phyloP scores from a whole-genome alignment of 257 asterid species.

The Plectranthus barbatus region DNA sequence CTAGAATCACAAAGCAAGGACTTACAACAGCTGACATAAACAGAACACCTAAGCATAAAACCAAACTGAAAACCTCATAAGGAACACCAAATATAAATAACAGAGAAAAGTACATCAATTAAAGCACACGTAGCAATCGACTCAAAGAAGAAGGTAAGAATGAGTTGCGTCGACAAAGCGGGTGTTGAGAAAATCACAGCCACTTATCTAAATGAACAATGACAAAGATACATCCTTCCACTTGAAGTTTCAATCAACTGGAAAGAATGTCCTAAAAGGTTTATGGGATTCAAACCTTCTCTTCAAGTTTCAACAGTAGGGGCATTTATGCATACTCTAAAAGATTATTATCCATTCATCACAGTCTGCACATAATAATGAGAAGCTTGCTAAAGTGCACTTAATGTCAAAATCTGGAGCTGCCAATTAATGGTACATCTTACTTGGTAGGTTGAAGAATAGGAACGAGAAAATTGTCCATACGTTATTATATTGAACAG shows the following conservation, averaged over 20 bases:
- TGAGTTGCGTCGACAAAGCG: neutral
- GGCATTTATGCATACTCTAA: neutral
- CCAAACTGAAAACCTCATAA: neutral
- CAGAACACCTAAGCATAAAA: neutral
- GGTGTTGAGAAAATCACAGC: neutral
- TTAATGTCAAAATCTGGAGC: neutral
- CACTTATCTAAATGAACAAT: neutral
- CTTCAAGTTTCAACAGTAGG: neutral
- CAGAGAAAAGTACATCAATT: neutral
- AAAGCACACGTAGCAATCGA: neutral
- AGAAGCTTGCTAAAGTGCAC: neutral
- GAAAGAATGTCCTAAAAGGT: neutral
- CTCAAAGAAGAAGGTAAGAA: neutral
- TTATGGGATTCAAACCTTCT: neutral
- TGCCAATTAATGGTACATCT: neutral
- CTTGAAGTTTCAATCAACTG: neutral
- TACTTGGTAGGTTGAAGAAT: neutral
- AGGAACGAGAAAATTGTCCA: neutral
- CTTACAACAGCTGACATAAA: neutral
- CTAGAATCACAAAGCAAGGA: conserved; percentile 25
- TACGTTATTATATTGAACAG: neutral
- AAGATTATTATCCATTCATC: neutral
- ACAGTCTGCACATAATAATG: neutral
- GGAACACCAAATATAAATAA: neutral
- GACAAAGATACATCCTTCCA: neutral